Evolutionary conservation across 2,329 filamentous ascomycete species (phyloP).

Genomic region (Colletotrichum cuscutae): DNA sequence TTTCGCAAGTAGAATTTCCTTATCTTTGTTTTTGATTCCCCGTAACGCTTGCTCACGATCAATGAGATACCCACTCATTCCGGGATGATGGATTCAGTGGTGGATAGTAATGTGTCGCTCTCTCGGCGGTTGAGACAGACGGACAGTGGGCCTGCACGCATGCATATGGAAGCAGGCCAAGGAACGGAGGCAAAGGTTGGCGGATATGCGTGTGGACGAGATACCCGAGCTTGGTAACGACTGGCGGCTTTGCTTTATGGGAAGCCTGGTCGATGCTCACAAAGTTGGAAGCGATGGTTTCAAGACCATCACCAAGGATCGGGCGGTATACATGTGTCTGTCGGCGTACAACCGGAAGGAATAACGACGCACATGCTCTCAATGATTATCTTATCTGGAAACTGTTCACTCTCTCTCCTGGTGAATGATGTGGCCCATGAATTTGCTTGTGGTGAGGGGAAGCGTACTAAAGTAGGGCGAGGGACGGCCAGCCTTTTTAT

Average conservation of each 20-base stretch:
- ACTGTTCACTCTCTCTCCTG: not conserved
- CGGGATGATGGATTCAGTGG: constrained; percentile 9
- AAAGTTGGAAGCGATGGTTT: not conserved
- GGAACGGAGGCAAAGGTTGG: not conserved
- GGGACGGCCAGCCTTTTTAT: not conserved
- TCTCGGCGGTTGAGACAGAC: not conserved
- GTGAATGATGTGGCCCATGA: not conserved
- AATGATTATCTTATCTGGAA: not conserved
- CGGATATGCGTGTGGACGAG: not conserved
- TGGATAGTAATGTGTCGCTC: constrained; percentile 26
- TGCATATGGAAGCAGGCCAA: not conserved
- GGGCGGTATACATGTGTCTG: constrained; percentile 18
- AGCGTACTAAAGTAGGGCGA: not conserved
- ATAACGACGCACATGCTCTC: constrained; percentile 30
- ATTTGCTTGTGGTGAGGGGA: constrained; percentile 1
- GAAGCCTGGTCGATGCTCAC: not conserved
- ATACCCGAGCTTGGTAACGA: constrained; percentile 1
- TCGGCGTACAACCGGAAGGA: constrained; percentile 20
- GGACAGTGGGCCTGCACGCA: not conserved
- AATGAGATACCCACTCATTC: constrained; percentile 32
- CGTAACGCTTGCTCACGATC: constrained; percentile 29
- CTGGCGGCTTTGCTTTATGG: not conserved
- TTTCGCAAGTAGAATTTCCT: constrained; percentile 20
- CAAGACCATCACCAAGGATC: not conserved
- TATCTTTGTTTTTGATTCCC: constrained; percentile 16